Base-by-base conservation (phyloP, 805 yeast genomes). In the Ogataea nonfermentans region DNA sequence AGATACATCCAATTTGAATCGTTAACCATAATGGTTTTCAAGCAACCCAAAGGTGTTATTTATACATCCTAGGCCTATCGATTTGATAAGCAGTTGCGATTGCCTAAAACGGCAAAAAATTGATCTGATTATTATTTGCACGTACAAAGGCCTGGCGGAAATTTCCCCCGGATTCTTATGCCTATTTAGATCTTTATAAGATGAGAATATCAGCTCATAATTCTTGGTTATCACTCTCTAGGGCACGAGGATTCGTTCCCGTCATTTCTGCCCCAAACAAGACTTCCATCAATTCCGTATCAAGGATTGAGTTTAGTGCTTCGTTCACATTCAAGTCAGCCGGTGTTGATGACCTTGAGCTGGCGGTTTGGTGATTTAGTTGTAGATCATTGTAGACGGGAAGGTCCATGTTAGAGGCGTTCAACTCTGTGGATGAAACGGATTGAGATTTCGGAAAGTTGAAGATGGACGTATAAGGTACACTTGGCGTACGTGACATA, bases 281-380 rank as follows among this genome's bases (percentile, higher is more conserved):
- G 2, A 56, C 59, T 37, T 60, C 63, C 58, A 60, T 59, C 16
- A 60, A 37, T 23, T 60, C 65, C 3, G 62, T 57, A 26, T 59
- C 59, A 11, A 60, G 35, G 6, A 59, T 51, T 1, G 63, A 51
- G 35, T 42, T 55, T 22, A 59, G 36, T 1, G 57, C 60, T 22
- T 49, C 61, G 32, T 56, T 58, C 13, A 56, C 51, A 24, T 53
- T 51, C 14, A 47, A n/a, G 4, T 32, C 22, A 4, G 44, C 33
- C 23, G 46, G 45, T 2, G 44, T 39, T 3, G 43, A 25, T 6
- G 35, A 32, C 16, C 35, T 6, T 14, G 29, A 32, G 35, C 23
- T 24, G 13, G n/a, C 26, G 5, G 43, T n/a, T 6, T 14, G 41
- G 3, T 42, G 35, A 10, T 42, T 44, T 17, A 37, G 14, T 11